Conservation (phyloP, 805 yeast species). For the Metschnikowia corniflorae region DNA sequence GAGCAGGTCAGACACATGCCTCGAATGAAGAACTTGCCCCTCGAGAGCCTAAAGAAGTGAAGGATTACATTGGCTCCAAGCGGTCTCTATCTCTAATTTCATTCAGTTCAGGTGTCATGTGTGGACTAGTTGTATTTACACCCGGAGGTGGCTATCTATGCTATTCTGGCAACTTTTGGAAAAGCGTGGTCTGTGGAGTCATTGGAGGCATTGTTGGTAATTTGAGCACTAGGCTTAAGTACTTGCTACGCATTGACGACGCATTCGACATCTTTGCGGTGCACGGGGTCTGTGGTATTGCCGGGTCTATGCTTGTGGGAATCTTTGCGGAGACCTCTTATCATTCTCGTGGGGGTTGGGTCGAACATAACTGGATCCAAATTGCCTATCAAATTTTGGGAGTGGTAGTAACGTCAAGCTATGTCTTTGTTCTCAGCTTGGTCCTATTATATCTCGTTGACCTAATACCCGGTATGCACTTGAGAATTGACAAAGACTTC, state of each 20-base stretch:
- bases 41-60: background rate
- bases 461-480: constrained; percentile 38
- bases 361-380: constrained; percentile 38
- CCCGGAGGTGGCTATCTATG: constrained; percentile 43
- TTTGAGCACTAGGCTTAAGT: constrained; percentile 39
- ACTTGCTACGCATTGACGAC: constrained; percentile 38
- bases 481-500: constrained; percentile 39
- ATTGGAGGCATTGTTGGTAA: constrained; percentile 37
- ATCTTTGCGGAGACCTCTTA: constrained; percentile 34
- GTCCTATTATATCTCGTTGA: constrained; percentile 35
- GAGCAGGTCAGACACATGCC: constrained; percentile 12
- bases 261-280: constrained; percentile 43
- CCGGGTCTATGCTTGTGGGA: constrained; percentile 40
- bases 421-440: constrained; percentile 32
- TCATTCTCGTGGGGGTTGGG: constrained; percentile 40
- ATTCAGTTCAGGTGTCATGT: constrained; percentile 38
- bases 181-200: constrained; percentile 36
- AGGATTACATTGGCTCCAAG: background rate
- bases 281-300: constrained; percentile 41
- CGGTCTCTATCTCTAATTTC: constrained; percentile 36
- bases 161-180: constrained; percentile 36
- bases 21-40: constrained; percentile 6
- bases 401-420: constrained; percentile 29
- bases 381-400: constrained; percentile 40
- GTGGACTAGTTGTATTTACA: constrained; percentile 41